Evolutionary conservation across 208 protist species (phyloP).

Genomic region (Crithidia thermophila): DNA sequence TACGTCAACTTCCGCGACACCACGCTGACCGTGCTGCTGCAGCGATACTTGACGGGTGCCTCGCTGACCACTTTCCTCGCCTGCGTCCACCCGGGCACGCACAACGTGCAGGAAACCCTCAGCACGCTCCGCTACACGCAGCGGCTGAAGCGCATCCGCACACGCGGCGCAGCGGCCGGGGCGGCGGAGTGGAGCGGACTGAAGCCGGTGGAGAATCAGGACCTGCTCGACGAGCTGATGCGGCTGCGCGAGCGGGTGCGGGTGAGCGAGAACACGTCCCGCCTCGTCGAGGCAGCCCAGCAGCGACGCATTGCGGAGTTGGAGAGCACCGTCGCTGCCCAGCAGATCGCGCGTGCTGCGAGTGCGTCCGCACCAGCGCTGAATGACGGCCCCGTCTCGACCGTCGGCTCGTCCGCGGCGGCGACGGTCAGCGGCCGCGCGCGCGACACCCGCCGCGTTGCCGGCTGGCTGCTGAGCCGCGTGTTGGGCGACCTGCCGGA

Average conservation of each 20-base stretch:
- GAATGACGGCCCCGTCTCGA: too few relatives aligned
- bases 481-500: constrained; percentile 68
- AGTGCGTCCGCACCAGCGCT: too few relatives aligned
- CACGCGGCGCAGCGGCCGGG: constrained; percentile 35
- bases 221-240: constrained; percentile 62
- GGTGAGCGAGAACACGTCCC: constrained; percentile 28
- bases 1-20: constrained; percentile 92
- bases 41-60: constrained; percentile 83
- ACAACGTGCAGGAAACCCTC: constrained; percentile 75
- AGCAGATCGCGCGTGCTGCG: constrained; percentile 6
- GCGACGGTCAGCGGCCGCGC: constrained; percentile 8
- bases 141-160: constrained; percentile 77
- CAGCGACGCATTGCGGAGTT: constrained; percentile 52
- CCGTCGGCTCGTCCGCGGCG: not conserved
- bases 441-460: constrained; percentile 77
- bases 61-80: constrained; percentile 89
- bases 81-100: constrained; percentile 74
- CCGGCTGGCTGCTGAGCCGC: constrained; percentile 83
- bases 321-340: constrained; percentile 30
- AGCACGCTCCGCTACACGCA: constrained; percentile 90
- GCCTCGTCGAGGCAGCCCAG: constrained; percentile 34
- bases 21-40: constrained; percentile 85
- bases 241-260: constrained; percentile 52
- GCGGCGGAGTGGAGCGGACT: constrained; percentile 46
- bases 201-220: constrained; percentile 40